Percentiles rank a stretch among this genome's conserved stretches.
Conservation (phyloP, 1,139 yeast genomes). For the Suhomyces taliae region DNA sequence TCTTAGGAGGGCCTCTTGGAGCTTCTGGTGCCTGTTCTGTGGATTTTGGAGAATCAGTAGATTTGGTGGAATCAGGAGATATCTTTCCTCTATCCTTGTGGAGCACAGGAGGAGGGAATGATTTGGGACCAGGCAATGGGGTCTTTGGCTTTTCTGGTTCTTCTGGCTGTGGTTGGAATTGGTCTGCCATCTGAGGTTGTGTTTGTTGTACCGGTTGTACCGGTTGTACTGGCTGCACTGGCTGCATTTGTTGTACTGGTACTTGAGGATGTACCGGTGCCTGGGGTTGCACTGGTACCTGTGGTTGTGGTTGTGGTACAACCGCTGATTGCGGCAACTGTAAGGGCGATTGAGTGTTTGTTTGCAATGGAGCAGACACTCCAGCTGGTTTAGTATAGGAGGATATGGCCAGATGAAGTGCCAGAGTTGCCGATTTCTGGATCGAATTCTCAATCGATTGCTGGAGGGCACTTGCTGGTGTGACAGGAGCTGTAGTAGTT, state of each 20-base stretch:
- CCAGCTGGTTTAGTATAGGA: too few species aligned
- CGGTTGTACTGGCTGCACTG: conserved; percentile 3
- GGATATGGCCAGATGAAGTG: too few species aligned
- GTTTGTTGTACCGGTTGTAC: background rate
- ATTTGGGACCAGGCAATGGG: conserved; percentile 14
- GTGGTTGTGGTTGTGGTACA: background rate
- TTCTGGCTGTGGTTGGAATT: background rate
- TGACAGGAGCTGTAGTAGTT: background rate
- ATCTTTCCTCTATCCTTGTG: conserved; percentile 12
- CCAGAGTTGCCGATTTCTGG: too few species aligned
- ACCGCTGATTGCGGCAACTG: too few species aligned
- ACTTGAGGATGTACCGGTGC: background rate
- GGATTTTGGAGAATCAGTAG: conserved; percentile 1
- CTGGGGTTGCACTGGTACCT: background rate
- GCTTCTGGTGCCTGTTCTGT: background rate
- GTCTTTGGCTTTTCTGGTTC: conserved; percentile 4
- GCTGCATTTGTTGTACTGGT: background rate
- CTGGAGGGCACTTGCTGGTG: background rate
- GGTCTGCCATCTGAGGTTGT: background rate
- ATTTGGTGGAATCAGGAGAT: conserved; percentile 1
- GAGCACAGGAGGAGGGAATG: conserved; percentile 16
- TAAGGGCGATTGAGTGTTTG: too few species aligned
- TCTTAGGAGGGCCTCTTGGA: conserved; percentile 2
- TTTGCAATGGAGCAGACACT: too few species aligned
- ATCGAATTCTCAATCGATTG: background rate